Evolutionary conservation across 306 rosid species (phyloP), one percentile per base, ranked within the genome.

Genomic region (Cucurbita argyrosperma): DNA sequence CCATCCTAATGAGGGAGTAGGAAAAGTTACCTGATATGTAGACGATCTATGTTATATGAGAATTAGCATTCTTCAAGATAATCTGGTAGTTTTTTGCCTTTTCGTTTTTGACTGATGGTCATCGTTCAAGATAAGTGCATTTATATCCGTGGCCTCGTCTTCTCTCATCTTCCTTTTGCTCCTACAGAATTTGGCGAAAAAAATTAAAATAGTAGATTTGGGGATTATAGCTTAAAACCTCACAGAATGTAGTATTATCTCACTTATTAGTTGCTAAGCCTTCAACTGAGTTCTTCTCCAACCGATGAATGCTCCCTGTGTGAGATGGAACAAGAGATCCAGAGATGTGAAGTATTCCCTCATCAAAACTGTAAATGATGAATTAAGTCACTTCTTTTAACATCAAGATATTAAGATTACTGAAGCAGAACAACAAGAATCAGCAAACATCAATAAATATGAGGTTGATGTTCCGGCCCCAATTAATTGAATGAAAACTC

Each of bases 261-360:
- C 65, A 89, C 96, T 90, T 82, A 81, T 79, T 78, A 16, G 72
- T 51, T 52, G 53, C 63, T 74, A 87, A 54, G 80, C 23, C 79
- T 49, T 74, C 88, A 76, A 84, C 82, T 63, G 56, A 63, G 74
- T 83, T 79, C 76, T 77, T 87, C 65, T 81, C 89, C 80, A 95
- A 79, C 92, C 97, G 91, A 64, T 65, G 74, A 75, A 89, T 79
- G 88, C 79, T 84, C 75, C 99, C 99, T 4, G 99, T 89, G 79
- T 82, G 76, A 62, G 82, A 78, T 15, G 90, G 90, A 81, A 66
- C 47, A 55, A 94, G 80, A 76, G 97, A 94, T 67, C 92, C 99
- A 77, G 76, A 79, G 21, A 89, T 66, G 54, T 87, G 94, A 54
- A 89, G 84, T 74, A 82, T 83, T 76, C 88, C 97, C 82, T 85